Evolutionary conservation across 2,329 filamentous ascomycete genomes (phyloP).

Genomic region (Pseudocercospora vitis): DNA sequence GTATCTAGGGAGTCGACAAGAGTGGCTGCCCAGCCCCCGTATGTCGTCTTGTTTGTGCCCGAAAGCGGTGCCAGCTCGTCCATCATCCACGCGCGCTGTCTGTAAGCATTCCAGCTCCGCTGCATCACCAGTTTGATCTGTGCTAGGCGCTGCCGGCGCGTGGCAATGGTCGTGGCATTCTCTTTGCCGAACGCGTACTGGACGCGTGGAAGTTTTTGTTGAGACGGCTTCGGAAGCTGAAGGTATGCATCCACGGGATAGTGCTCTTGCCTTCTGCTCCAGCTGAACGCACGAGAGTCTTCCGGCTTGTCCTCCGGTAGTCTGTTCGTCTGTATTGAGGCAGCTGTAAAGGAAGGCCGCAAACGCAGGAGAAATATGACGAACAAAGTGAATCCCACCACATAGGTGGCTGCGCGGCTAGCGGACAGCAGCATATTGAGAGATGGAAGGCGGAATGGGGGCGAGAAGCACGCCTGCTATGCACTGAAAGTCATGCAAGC

Average conservation of each 20-base stretch:
- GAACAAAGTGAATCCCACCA: slow-evolving; percentile 10
- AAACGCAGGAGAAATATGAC: slow-evolving; percentile 18
- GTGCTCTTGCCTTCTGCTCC: slow-evolving; percentile 20
- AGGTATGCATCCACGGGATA: slow-evolving; percentile 17
- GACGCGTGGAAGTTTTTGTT: slow-evolving; percentile 13
- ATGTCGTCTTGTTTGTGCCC: slow-evolving; percentile 69
- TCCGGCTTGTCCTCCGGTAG: background rate
- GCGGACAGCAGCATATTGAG: slow-evolving; percentile 11
- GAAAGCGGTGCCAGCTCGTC: slow-evolving; percentile 74
- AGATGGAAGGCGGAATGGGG: background rate
- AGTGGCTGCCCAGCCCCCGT: slow-evolving; percentile 89
- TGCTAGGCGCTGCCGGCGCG: slow-evolving; percentile 17
- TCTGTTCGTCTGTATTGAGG: background rate
- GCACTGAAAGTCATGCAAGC: background rate
- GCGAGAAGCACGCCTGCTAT: background rate
- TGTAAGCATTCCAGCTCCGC: slow-evolving; percentile 80
- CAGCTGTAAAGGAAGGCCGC: background rate
- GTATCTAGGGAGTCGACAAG: slow-evolving; percentile 75
- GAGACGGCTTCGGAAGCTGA: slow-evolving; percentile 8
- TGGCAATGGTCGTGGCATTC: slow-evolving; percentile 5
- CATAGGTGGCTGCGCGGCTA: slow-evolving; percentile 11
- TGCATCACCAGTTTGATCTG: slow-evolving; percentile 70
- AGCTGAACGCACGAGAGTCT: slow-evolving; percentile 8
- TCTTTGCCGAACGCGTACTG: slow-evolving; percentile 17
- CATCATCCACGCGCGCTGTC: slow-evolving; percentile 74